A percentile compares a stretch with the other conserved stretches of the same genome.
phyloP scores from a whole-genome alignment of 1,139 yeast species.

The Yamadazyma spencermartinsiae region DNA sequence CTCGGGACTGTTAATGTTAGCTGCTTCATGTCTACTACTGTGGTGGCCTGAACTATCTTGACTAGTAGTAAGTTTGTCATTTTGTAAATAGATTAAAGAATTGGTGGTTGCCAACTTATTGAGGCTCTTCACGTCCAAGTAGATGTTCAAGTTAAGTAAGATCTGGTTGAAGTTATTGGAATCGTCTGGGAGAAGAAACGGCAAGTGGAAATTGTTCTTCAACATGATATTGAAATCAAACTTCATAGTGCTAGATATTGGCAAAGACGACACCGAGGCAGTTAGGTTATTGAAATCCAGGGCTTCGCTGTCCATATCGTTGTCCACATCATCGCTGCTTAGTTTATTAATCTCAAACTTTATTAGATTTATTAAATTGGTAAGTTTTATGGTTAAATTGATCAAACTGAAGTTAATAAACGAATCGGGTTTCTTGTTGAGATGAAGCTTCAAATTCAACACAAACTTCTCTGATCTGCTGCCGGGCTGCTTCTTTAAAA shows the following conservation, averaged over 20 bases:
- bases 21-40: not conserved
- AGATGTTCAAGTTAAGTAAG: slow-evolving; percentile 36
- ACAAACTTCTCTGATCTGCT: slow-evolving; percentile 38
- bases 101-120: slow-evolving; percentile 9
- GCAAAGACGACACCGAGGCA: not conserved
- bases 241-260: slow-evolving; percentile 11
- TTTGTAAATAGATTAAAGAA: slow-evolving; percentile 23
- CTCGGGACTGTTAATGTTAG: not conserved
- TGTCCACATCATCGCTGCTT: not conserved
- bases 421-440: slow-evolving; percentile 47
- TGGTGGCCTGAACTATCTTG: not conserved
- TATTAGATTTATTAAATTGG: slow-evolving; percentile 23
- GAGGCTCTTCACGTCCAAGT: slow-evolving; percentile 29
- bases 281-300: not conserved
- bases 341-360: slow-evolving; percentile 19
- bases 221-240: slow-evolving; percentile 35
- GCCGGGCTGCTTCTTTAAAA: slow-evolving; percentile 56
- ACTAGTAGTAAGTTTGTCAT: slow-evolving; percentile 12
- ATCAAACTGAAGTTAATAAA: slow-evolving; percentile 68
- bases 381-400: slow-evolving; percentile 45
- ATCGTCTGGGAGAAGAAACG: slow-evolving; percentile 40
- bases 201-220: slow-evolving; percentile 41
- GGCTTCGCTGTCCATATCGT: not conserved
- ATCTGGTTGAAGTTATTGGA: slow-evolving; percentile 35
- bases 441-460: slow-evolving; percentile 33